Base-by-base conservation (phyloP, 208 protist species). In the Wallacemonas sp. region DNA sequence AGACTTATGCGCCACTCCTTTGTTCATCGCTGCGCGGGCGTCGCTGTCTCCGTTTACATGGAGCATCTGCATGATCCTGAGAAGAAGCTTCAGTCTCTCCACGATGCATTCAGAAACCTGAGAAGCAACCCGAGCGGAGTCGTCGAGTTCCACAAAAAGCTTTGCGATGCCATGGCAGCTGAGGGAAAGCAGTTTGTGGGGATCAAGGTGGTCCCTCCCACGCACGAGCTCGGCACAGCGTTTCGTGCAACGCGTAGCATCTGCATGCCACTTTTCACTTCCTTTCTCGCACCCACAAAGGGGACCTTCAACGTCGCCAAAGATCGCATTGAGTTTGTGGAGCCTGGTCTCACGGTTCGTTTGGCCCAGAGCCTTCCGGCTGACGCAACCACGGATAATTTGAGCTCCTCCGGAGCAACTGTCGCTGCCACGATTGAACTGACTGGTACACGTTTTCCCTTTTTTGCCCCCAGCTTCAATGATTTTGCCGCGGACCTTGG, bases 381-480 rank as follows among this genome's bases (percentile, higher is more conserved):
- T 29, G 36, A 72, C 63, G 62, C 64, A 41, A 63, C 43, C 56
- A 64, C 1, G 62, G 52, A 36, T 52, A 74, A 19, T 66, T 21
- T 19, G 61, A 72, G 38, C 56, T 49, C 24, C n/a, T 26, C 47
- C 27, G 65, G 47, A 68, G 39, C 65, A 56, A 48, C 72, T 30
- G 83, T 90, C 56, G 62, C 57, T 65, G 69, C 81, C 14, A 70
- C 77, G 1, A 72, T 94, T 32, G 90, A 88, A 48, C 43, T 96
- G 41, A 79, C 71, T 48, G 90, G 90, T 6, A 85, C 90, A 43
- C 74, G 90, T 2, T 96, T 86, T 81, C 82, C 90, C 4, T 96
- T 93, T 76, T 96, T 83, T 55, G 69, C 80, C 11, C 85, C 90
- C 27, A 76, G 78, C 46, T 26, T 82, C 27, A 65, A 68, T 14